Conservation (phyloP, 2,329 filamentous ascomycete genomes). For the Alternaria burnsii region DNA sequence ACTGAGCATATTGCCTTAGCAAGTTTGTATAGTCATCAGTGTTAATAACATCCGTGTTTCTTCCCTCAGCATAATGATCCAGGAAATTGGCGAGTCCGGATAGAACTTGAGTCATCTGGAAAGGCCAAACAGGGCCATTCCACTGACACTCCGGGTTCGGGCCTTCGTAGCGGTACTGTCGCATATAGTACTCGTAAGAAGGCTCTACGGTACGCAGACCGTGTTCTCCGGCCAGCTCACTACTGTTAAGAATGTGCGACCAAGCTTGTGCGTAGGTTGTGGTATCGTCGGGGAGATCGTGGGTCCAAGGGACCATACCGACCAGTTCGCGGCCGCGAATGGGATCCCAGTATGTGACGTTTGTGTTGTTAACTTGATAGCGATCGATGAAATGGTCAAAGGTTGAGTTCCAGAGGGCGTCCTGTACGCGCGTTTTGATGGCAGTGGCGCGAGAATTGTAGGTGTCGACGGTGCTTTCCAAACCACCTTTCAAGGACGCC, state of each 20-base stretch:
- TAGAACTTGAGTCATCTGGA: conserved; percentile 54
- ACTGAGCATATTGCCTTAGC: conserved; percentile 51
- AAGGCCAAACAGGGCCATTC: conserved; percentile 58
- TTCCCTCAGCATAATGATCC: conserved; percentile 50
- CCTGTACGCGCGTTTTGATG: conserved; percentile 51
- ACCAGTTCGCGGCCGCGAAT: conserved; percentile 57
- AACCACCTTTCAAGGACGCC: conserved; percentile 42
- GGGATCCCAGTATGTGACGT: conserved; percentile 52
- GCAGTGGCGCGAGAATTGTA: conserved; percentile 41
- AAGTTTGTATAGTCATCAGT: conserved; percentile 49
- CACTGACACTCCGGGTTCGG: conserved; percentile 54
- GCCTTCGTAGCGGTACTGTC: conserved; percentile 53
- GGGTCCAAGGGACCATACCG: conserved; percentile 56
- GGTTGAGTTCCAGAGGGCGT: conserved; percentile 55
- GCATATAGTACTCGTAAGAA: conserved; percentile 57
- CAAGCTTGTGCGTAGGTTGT: conserved; percentile 50
- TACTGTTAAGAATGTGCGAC: conserved; percentile 49
- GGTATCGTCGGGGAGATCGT: conserved; percentile 53
- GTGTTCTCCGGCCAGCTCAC: conserved; percentile 45
- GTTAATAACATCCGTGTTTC: conserved; percentile 32
- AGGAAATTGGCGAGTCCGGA: conserved; percentile 55
- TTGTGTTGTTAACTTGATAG: conserved; percentile 50
- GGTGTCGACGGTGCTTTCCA: conserved; percentile 15
- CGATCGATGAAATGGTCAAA: conserved; percentile 57
- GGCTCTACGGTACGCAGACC: conserved; percentile 56